phyloP scores from a whole-genome alignment of 345 rosid genomes.

The Populus davidiana region DNA sequence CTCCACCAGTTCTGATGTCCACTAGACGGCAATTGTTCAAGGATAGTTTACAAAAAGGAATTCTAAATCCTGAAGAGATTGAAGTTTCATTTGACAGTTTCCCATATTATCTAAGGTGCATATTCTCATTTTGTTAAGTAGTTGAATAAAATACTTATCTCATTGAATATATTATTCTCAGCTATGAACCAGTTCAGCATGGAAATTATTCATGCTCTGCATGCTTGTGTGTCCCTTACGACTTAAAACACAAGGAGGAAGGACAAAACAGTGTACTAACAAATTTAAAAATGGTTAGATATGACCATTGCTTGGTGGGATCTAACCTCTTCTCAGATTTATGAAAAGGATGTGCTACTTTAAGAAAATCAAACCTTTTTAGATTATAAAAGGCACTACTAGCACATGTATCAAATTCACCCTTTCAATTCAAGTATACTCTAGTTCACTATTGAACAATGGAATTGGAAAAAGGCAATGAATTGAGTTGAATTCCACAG shows the following conservation, averaged over 20 bases:
- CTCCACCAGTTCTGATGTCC: slow-evolving; percentile 44
- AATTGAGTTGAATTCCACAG: neutral
- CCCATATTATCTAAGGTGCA: slow-evolving; percentile 84
- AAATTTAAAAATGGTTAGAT: neutral
- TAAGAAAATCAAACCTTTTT: neutral
- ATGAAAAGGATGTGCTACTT: neutral
- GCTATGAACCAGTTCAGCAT: neutral
- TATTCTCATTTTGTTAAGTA: neutral
- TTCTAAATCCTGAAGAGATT: slow-evolving; percentile 55
- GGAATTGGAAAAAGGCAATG: neutral
- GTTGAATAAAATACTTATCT: neutral
- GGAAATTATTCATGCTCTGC: neutral
- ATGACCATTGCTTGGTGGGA: neutral
- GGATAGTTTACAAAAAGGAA: slow-evolving; percentile 67
- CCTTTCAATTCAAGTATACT: neutral
- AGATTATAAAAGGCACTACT: neutral
- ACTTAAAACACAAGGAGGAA: neutral
- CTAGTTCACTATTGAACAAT: neutral
- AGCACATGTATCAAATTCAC: neutral
- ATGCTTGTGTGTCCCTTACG: neutral
- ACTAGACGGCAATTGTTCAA: slow-evolving; percentile 62
- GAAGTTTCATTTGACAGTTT: slow-evolving; percentile 77
- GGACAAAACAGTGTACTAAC: neutral
- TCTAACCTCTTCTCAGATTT: neutral
- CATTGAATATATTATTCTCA: neutral